phyloP scores from a whole-genome alignment of 371 early-diverging fungal species.

The Catenaria anguillulae region DNA sequence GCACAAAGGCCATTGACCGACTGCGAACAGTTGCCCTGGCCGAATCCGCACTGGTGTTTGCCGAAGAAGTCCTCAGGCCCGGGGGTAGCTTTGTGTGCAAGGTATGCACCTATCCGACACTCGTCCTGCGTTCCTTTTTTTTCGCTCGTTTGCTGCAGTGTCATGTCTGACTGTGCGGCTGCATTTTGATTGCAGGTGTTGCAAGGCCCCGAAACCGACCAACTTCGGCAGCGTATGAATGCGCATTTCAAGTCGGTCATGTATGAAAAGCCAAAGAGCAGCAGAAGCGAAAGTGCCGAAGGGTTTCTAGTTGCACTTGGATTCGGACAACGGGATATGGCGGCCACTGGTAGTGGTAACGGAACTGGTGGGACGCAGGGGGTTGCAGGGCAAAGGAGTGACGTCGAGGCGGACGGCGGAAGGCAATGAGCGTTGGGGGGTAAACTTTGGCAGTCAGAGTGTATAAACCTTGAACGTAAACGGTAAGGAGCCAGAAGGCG shows the following conservation, averaged over 20 bases:
- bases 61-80: not conserved
- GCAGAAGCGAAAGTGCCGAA: not conserved
- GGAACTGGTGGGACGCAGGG: no score
- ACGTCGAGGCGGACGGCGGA: no score
- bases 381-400: no score
- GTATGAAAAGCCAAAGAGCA: constrained; percentile 1
- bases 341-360: no score
- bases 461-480: no score
- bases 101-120: not conserved
- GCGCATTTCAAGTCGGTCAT: not conserved
- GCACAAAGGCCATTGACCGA: not conserved
- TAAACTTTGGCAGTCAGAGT: no score
- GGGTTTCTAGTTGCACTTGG: not conserved
- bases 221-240: not conserved
- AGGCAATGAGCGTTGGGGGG: no score
- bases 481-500: no score
- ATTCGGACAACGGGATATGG: no score
- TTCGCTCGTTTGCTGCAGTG: no score
- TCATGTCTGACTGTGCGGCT: no score
- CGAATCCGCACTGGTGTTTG: not conserved
- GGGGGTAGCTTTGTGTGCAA: not conserved
- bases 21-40: not conserved
- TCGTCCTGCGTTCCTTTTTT: not conserved
- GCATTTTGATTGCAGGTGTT: no score
- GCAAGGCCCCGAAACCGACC: not conserved